Evolutionary conservation across 148 eudicot genomes (phyloP), one percentile per base, ranked within the genome.

Genomic region (Gaultheria prostrata): DNA sequence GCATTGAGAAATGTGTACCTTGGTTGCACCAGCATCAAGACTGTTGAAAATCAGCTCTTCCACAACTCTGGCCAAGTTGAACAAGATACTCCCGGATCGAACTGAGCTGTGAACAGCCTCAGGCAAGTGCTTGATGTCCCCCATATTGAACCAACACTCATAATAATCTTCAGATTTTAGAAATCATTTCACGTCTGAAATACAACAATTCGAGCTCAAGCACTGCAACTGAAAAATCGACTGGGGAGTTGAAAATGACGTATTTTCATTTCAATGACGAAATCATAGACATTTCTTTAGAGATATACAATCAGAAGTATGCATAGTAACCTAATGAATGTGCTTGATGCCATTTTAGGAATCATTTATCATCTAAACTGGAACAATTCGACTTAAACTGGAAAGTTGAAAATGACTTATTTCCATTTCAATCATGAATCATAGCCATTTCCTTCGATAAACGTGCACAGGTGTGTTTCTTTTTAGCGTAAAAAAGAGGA

Each of bases 1-100:
- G 76, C n/a, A 71, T 71, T 71, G 15, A 0, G 17, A 71, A 69
- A 51, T 7, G 26, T 15, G n/a, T 74, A 97, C 99, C 94, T 92
- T 93, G 63, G 90, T 91, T 79, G 99, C 93, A 79, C 97, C 94
- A 49, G 99, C 98, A 86, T 97, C 99, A 54, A 97, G 93, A 81
- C 99, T 97, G 89, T 97, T 97, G 84, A 89, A 93, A 56, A 97
- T 86, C 78, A 97, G 93, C 90, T 97, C 99, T 88, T 97, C 99
- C 70, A 97, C 98, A 84, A 94, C 89, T 79, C 93, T 91, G 17
- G 93, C 84, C 83, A 97, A 84, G 84, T 90, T 93, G 75, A 86
- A 89, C 80, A 97, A 80, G 82, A 97, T 87, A 77, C 90, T 84
- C 24, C 97, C 98, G 0, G 99, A 97, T 14, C 99, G 97, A 87